Percentiles rank a stretch among this genome's conserved stretches.
These are phyloP conservation scores for Raffaelea arxii DNA, from an alignment of 2,329 filamentous ascomycete species.

Conservation along the genomic window DNA sequence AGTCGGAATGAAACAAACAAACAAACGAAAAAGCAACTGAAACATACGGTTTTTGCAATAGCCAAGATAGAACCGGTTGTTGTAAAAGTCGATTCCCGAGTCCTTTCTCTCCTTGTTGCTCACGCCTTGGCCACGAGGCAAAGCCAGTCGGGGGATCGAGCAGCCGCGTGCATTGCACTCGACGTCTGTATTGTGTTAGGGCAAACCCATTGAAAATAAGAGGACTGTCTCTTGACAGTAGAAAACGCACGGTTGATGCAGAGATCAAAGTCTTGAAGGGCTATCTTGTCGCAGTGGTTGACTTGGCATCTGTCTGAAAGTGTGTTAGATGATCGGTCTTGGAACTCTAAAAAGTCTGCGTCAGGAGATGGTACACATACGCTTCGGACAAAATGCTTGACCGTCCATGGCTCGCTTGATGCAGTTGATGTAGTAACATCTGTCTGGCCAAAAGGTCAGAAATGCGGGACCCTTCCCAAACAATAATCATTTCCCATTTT, in stretches of 20 bases:
- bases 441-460: not conserved
- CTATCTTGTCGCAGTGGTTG: not conserved
- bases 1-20: too few species aligned
- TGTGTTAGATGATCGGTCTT: not conserved
- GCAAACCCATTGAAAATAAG: not conserved
- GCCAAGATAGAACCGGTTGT: conserved; percentile 4
- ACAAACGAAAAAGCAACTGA: not conserved
- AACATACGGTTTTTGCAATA: conserved; percentile 8
- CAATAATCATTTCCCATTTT: not conserved
- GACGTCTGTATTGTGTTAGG: conserved; percentile 1
- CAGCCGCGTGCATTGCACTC: conserved; percentile 6
- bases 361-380: conserved; percentile 1
- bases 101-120: conserved; percentile 2
- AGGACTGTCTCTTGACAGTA: not conserved
- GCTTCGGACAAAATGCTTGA: conserved; percentile 3
- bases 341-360: not conserved
- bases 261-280: conserved; percentile 1
- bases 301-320: conserved; percentile 5
- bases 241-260: conserved; percentile 9
- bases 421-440: conserved; percentile 7
- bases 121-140: not conserved
- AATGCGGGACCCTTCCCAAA: not conserved
- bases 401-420: not conserved
- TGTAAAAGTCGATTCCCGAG: conserved; percentile 7
- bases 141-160: not conserved